Percentiles rank a stretch among this genome's conserved stretches.
Evolutionary conservation across 2,329 filamentous ascomycete species (phyloP).

Genomic region (Botrytis fragariae): DNA sequence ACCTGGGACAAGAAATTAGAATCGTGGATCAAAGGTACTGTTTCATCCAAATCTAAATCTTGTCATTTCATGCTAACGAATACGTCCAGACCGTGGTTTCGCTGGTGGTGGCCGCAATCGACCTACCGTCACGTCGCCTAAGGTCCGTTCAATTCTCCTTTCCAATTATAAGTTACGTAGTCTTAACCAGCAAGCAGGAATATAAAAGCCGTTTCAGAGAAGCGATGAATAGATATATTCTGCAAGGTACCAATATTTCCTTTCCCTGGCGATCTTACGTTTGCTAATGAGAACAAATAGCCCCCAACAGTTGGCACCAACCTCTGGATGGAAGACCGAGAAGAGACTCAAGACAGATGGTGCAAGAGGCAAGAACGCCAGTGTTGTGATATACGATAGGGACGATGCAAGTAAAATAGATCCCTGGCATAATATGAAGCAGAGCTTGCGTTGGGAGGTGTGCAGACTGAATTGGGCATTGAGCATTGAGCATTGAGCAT

Average conservation of each 20-base stretch:
- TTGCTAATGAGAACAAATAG: constrained; percentile 11
- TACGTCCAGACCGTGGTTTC: constrained; percentile 65
- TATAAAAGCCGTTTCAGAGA: constrained; percentile 95
- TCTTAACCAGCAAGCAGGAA: constrained; percentile 44
- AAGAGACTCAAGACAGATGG: constrained; percentile 19
- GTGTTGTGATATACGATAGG: neutral
- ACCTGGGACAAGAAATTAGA: constrained; percentile 99
- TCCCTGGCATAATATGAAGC: neutral
- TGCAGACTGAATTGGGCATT: neutral
- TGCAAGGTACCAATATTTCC: constrained; percentile 32
- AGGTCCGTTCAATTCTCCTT: constrained; percentile 52
- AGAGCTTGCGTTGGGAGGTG: neutral
- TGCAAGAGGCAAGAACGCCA: neutral
- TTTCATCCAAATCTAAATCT: neutral
- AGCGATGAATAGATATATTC: constrained; percentile 84
- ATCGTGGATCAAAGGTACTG: constrained; percentile 83
- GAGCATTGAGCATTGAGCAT: too few relatives aligned
- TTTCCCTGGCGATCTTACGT: neutral
- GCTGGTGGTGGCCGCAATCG: constrained; percentile 73
- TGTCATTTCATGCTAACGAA: neutral
- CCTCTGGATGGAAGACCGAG: constrained; percentile 18
- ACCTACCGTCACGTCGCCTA: constrained; percentile 94
- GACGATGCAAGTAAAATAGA: neutral
- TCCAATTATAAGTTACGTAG: neutral
- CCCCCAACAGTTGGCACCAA: constrained; percentile 29